A percentile compares a stretch with the other conserved stretches of the same genome.
phyloP scores from a whole-genome alignment of 345 rosid genomes.

The Garcia nutans region DNA sequence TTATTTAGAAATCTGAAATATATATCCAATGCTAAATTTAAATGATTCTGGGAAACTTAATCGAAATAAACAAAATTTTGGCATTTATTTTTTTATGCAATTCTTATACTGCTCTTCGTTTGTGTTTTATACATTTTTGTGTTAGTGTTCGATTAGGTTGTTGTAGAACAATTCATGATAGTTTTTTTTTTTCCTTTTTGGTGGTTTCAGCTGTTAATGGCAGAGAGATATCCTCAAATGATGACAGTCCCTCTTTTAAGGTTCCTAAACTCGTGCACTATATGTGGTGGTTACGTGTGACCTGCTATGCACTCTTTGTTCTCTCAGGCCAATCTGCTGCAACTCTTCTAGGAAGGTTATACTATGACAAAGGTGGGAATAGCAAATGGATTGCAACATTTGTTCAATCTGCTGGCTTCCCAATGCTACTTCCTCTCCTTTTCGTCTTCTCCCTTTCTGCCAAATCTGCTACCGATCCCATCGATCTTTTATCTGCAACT shows the following conservation, averaged over 20 bases:
- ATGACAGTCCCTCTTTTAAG: not conserved
- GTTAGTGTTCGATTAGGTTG: no score
- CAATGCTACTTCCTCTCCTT: slow-evolving; percentile 42
- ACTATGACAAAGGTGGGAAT: slow-evolving; percentile 58
- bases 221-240: slow-evolving; percentile 9
- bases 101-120: no score
- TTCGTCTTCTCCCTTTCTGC: slow-evolving; percentile 29
- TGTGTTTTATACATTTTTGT: no score
- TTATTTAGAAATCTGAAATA: no score
- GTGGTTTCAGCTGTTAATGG: slow-evolving; percentile 14
- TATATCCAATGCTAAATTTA: no score
- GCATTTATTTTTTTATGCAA: no score
- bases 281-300: slow-evolving; percentile 50
- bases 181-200: not conserved
- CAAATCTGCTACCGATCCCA: not conserved
- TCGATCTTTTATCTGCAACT: not conserved
- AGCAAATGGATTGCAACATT: slow-evolving; percentile 68
- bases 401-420: slow-evolving; percentile 63
- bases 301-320: slow-evolving; percentile 34
- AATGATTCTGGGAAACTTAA: no score
- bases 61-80: no score
- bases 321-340: slow-evolving; percentile 48
- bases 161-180: not conserved
- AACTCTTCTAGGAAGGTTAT: slow-evolving; percentile 49
- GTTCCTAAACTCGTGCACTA: slow-evolving; percentile 28